These are phyloP conservation scores for Suillus subluteus DNA, from an alignment of 768 basidiomycete species.

Conservation along the genomic window DNA sequence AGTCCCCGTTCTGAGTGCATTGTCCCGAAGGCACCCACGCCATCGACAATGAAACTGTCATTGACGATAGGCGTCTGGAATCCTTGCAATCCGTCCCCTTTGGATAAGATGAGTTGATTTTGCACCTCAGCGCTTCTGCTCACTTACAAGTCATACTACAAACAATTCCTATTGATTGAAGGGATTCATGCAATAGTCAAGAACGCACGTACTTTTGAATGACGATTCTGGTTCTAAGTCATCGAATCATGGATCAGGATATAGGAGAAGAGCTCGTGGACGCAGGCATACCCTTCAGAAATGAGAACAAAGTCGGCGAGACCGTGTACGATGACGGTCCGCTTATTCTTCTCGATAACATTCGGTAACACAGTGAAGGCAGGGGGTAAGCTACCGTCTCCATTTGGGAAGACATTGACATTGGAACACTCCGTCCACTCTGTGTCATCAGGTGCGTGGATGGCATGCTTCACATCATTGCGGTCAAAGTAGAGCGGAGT, in stretches of 20 bases:
- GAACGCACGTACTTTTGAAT: conserved; percentile 55
- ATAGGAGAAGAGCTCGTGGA: not conserved
- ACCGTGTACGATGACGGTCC: conserved; percentile 72
- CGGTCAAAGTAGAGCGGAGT: conserved; percentile 74
- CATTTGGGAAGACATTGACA: conserved; percentile 60
- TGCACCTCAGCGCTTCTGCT: not conserved
- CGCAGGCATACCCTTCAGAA: conserved; percentile 58
- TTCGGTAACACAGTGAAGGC: conserved; percentile 68
- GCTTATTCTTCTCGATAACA: conserved; percentile 75
- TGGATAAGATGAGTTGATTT: conserved; percentile 5
- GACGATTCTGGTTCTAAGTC: conserved; percentile 51
- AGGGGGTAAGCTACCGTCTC: conserved; percentile 64
- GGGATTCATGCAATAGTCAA: not conserved
- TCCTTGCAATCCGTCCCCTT: conserved; percentile 49
- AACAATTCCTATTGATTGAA: not conserved
- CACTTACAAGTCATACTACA: conserved; percentile 48
- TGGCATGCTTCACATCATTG: conserved; percentile 61
- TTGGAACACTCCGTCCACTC: conserved; percentile 68
- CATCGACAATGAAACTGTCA: conserved; percentile 74
- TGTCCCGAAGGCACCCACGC: conserved; percentile 67
- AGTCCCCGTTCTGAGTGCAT: conserved; percentile 69
- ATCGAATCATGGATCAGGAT: not conserved
- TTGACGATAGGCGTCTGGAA: conserved; percentile 70
- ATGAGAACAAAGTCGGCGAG: conserved; percentile 75
- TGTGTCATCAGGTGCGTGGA: conserved; percentile 68